Base-by-base conservation (phyloP, 148 eudicot species). In the Rhododendron mucronatum region DNA sequence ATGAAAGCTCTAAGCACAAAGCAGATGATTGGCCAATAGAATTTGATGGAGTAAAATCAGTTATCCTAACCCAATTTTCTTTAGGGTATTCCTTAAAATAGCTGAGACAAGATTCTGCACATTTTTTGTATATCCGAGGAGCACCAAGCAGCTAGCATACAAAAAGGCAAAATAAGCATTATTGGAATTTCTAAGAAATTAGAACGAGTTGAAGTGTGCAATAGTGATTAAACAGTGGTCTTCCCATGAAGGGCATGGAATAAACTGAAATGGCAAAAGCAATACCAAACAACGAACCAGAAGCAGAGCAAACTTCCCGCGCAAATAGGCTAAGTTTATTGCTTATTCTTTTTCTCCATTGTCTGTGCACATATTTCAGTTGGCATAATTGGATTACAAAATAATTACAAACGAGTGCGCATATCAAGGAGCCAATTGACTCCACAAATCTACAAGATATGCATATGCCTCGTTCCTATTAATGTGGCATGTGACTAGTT, bases 11-110 rank as follows among this genome's bases (percentile, higher is more conserved):
- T 48, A 96, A 87, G 86, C 98, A 96, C 82, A 95, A 65, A 35
- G 87, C 88, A 51, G 99, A 91, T 21, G 99, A 95, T 23, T 94
- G 99, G 9, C 99, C 97, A 9, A 96, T 91, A 79, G 89, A 84
- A 21, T 84, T 74, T 76, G 88, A 89, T 44, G 90, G 84, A 37
- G 98, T 92, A 89, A 95, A 96, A 86, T n/a, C 73, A 26, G 73
- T 67, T 67, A 4, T 6, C 73, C 73, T 67, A 67, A 67, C 73
- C 73, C 97, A 95, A 81, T 93, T 94, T 84, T 96, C 98, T 81
- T 95, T 95, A 41, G 89, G 92, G 51, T 61, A 83, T 63, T 94
- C 94, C 78, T 44, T 90, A 75, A 67, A 93, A 83, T 28, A 96
- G 85, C 87, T 87, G 63, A 82, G 73, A 35, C 28, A 4, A 35